Evolutionary conservation across 1,284 basidiomycete genomes (phyloP), one percentile per base, ranked within the genome.

Genomic region (Cutaneotrichosporon daszewskae): DNA sequence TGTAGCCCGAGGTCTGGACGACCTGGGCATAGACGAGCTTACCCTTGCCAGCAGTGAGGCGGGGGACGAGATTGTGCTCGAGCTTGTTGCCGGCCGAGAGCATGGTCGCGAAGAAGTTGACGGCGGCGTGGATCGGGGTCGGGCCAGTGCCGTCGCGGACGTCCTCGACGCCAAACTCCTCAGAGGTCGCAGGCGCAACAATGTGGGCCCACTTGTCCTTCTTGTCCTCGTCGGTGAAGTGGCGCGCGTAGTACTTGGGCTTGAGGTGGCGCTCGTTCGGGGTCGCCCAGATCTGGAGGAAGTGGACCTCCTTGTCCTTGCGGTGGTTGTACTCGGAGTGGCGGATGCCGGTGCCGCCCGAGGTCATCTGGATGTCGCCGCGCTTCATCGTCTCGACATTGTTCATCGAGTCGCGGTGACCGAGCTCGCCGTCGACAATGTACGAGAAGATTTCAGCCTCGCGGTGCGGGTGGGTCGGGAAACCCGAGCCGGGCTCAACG

Each of bases 361-460:
- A 85, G 0, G 90, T 95, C 73, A 94, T 82, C 69, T 96, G 91
- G 29, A 96, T 62, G 58, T 89, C 85, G 2, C 91, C 92, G 13
- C 87, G 81, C 60, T 81, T 82, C 61, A 95, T 79, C 44, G 89
- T 75, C 72, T 96, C 92, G 43, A 79, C 76, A 71, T 95, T 94
- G 31, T 83, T 83, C 83, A 95, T 87, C 4, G 81, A 84, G 71
- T 96, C 89, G 70, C 83, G 79, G 71, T 75, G 71, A 14, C 61
- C 59, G 11, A 73, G 62, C 48, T 68, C 60, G 40, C 71, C 71
- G 29, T 52, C 56, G 35, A 48, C 42, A 18, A 47, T 90, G 85
- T 95, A 92, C 2, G 82, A 84, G 73, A 92, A 95, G 55, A 96
- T 96, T 63, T 97, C 89, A 57, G 87, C 87, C 62, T 87, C 84